Percentiles rank a stretch among this genome's conserved stretches.
These are phyloP conservation scores for Aspergillus sp. DNA, from an alignment of 2,329 filamentous ascomycete genomes.

Conservation along the genomic window DNA sequence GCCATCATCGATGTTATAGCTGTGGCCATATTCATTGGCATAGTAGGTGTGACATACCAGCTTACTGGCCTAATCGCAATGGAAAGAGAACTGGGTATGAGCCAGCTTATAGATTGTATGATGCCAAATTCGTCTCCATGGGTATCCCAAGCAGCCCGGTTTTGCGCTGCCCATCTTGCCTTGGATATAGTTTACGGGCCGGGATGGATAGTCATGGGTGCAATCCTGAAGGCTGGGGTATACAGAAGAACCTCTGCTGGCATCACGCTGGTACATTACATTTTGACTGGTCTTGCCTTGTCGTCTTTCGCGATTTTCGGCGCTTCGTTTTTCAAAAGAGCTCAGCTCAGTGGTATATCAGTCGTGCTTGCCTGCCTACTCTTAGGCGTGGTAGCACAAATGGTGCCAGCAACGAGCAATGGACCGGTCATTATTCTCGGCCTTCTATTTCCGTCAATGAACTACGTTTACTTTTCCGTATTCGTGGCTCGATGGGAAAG, in stretches of 20 bases:
- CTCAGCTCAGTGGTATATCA: conserved; percentile 83
- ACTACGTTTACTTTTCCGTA: conserved; percentile 78
- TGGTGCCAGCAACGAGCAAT: conserved; percentile 60
- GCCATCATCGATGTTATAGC: conserved; percentile 74
- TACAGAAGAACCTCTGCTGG: conserved; percentile 62
- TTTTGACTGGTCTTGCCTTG: conserved; percentile 74
- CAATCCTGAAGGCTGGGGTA: conserved; percentile 63
- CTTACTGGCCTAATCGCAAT: conserved; percentile 81
- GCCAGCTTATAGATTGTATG: conserved; percentile 87
- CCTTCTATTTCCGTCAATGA: conserved; percentile 81
- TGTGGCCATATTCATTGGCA: conserved; percentile 74
- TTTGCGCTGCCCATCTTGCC: conserved; percentile 75
- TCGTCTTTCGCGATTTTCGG: conserved; percentile 79
- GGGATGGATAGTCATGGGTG: conserved; percentile 75
- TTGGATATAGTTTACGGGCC: conserved; percentile 79
- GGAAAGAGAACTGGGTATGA: conserved; percentile 84
- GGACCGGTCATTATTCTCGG: conserved; percentile 68
- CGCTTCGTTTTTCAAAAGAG: conserved; percentile 79
- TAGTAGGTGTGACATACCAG: conserved; percentile 83
- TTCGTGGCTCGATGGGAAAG: conserved; percentile 76
- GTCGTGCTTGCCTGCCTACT: conserved; percentile 71
- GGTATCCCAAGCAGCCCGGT: conserved; percentile 74
- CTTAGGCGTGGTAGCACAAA: conserved; percentile 79
- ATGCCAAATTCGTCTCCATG: conserved; percentile 73
- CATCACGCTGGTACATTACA: conserved; percentile 71